Base-by-base conservation (phyloP, 352 stramenopile species). In the Phytophthora cactorum region DNA sequence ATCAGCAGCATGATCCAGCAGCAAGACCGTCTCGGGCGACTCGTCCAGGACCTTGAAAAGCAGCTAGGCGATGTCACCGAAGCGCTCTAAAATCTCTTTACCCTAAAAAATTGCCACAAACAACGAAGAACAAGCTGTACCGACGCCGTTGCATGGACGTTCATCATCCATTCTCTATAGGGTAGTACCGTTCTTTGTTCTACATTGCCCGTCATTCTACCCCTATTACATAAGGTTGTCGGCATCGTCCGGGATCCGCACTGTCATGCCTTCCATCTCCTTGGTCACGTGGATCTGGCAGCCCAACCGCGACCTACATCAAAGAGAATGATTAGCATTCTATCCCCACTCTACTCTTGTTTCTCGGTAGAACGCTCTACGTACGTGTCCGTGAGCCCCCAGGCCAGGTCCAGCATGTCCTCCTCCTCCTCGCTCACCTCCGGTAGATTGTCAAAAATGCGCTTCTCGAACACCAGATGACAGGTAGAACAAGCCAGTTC, bases 331-430 rank as follows among this genome's bases (percentile, higher is more conserved):
- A 10, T 50, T n/a, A 67, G 25, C 4, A 27, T 7, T 53, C 29
- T 52, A 55, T 12, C 7, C 17, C 14, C 41, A 11, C n/a, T 28
- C 41, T 25, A 47, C n/a, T 17, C 3, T 43, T 43, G n/a, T 43
- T 39, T 15, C 0, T 15, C 47, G 17, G 31, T 54, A 52, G 17
- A 50, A 44, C 28, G 47, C 36, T 60, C 31, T 52, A 51, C 87
- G 68, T 75, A 98, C 81, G 95, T 98, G 64, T 98, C 93, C 6
- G 92, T 98, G 57, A 98, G 81, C 1, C 92, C 95, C 86, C 92
- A 97, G 29, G 95, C 95, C 32, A 98, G 65, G 77, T 98, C 95
- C 28, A 98, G 88, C 95, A 98, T 98, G 75, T 98, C 95, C 59
- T 98, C 95, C 63, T 98, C 95, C 54, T 98, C 95, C 72, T 98